Conservation (phyloP, 169 alveolate genomes). For the Plasmodium yoelii region DNA sequence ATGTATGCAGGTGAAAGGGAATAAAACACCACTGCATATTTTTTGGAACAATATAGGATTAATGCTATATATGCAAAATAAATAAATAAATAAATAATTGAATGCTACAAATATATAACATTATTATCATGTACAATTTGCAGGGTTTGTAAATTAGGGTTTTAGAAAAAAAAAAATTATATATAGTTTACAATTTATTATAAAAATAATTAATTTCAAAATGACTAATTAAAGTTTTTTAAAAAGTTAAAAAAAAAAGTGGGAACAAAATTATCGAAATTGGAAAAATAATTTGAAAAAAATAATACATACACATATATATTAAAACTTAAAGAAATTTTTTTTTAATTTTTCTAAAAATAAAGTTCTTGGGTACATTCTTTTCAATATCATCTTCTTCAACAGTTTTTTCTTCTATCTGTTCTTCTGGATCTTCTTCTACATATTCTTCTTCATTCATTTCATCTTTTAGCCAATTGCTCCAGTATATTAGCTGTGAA, state of each 20-base stretch:
- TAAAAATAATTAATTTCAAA: neutral
- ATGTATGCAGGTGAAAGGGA: too few relatives aligned
- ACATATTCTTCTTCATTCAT: constrained; percentile 22
- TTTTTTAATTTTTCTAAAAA: constrained; percentile 69
- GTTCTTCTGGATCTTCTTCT: constrained; percentile 18
- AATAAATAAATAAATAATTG: too few relatives aligned
- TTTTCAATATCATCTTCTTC: constrained; percentile 50
- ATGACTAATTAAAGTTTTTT: constrained; percentile 4
- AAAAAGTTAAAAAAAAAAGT: neutral
- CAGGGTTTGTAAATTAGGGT: too few relatives aligned
- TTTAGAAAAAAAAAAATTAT: too few relatives aligned
- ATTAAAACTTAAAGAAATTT: constrained; percentile 18
- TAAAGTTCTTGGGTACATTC: constrained; percentile 64
- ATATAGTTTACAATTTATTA: too few relatives aligned
- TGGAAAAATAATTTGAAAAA: constrained; percentile 11
- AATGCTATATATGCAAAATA: too few relatives aligned
- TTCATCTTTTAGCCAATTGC: constrained; percentile 52
- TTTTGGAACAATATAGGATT: too few relatives aligned
- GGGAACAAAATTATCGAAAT: neutral
- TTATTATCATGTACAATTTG: too few relatives aligned
- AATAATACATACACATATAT: constrained; percentile 6
- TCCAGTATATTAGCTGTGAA: constrained; percentile 70
- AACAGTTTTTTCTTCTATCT: neutral
- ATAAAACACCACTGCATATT: too few relatives aligned
- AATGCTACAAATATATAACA: too few relatives aligned